Evolutionary conservation across 2,329 filamentous ascomycete species (phyloP).

Genomic region (Aspergillus ustus): DNA sequence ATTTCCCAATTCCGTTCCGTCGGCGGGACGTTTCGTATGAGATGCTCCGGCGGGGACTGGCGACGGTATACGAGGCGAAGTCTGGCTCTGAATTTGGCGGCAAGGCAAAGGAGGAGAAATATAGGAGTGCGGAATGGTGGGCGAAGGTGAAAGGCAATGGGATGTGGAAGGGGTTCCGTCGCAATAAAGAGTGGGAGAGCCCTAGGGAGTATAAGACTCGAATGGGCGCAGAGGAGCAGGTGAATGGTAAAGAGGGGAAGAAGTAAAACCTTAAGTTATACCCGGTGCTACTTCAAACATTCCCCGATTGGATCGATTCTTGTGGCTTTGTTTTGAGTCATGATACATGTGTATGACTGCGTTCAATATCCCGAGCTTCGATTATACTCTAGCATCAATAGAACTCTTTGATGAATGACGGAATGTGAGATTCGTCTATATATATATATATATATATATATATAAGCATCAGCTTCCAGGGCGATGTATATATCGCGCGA

Average conservation of each 20-base stretch:
- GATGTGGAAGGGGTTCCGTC: constrained; percentile 70
- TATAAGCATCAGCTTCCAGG: not conserved
- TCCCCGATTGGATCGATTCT: not conserved
- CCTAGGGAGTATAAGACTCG: constrained; percentile 84
- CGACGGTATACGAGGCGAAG: constrained; percentile 94
- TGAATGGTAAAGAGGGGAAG: constrained; percentile 25
- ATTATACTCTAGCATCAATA: not conserved
- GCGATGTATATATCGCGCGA: constrained; percentile 12
- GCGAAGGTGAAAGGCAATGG: constrained; percentile 70
- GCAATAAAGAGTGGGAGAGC: constrained; percentile 69
- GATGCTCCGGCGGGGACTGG: constrained; percentile 83
- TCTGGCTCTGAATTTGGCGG: constrained; percentile 86
- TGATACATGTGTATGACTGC: constrained; percentile 4
- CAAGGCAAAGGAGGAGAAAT: constrained; percentile 56
- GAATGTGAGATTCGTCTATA: not conserved
- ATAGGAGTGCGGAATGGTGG: constrained; percentile 52
- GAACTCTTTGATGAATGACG: not conserved
- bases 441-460: constrained; percentile 13
- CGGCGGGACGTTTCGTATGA: constrained; percentile 83
- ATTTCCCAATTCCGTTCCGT: constrained; percentile 51
- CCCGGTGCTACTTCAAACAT: not conserved
- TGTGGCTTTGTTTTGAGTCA: not conserved
- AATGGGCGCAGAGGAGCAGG: constrained; percentile 48
- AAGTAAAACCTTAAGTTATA: constrained; percentile 1
- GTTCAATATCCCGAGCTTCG: constrained; percentile 12